phyloP scores from a whole-genome alignment of 2,329 filamentous ascomycete species.

The Zarea fungicola region DNA sequence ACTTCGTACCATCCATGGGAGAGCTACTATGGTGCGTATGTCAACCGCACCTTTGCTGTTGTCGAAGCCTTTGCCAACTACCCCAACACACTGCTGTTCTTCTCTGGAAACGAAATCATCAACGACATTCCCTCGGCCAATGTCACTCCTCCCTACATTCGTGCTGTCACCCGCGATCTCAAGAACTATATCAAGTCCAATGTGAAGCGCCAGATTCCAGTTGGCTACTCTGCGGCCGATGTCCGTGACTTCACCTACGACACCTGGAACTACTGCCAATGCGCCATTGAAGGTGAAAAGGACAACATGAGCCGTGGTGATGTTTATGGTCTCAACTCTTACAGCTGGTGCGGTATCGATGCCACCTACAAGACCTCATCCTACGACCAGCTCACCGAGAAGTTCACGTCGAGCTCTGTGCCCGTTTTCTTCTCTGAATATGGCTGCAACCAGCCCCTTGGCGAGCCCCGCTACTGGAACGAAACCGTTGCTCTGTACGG shows the following conservation, averaged over 20 bases:
- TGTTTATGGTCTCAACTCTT: slow-evolving; percentile 70
- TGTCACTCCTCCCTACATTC: slow-evolving; percentile 62
- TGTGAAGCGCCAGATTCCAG: slow-evolving; percentile 62
- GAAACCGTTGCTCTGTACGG: slow-evolving; percentile 72
- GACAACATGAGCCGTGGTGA: slow-evolving; percentile 61
- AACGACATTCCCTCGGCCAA: slow-evolving; percentile 57
- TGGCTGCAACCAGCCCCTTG: slow-evolving; percentile 62
- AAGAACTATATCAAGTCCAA: slow-evolving; percentile 76
- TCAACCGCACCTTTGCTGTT: slow-evolving; percentile 62
- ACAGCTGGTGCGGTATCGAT: slow-evolving; percentile 62
- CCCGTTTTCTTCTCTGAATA: slow-evolving; percentile 80
- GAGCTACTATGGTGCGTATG: slow-evolving; percentile 54
- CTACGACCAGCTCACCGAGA: slow-evolving; percentile 57
- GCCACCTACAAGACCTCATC: slow-evolving; percentile 58
- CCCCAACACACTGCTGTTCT: slow-evolving; percentile 66
- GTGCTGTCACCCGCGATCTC: slow-evolving; percentile 72
- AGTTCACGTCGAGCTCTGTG: slow-evolving; percentile 61
- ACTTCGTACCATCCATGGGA: slow-evolving; percentile 51
- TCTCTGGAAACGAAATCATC: slow-evolving; percentile 76
- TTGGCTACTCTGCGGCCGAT: slow-evolving; percentile 77
- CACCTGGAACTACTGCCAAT: slow-evolving; percentile 71
- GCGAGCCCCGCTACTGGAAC: slow-evolving; percentile 66
- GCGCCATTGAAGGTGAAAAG: slow-evolving; percentile 49
- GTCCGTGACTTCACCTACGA: slow-evolving; percentile 69
- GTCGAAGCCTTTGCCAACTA: slow-evolving; percentile 64